Evolutionary conservation across 208 protist genomes (phyloP), one percentile per base, ranked within the genome.

Genomic region (Wallacemonas collosoma): DNA sequence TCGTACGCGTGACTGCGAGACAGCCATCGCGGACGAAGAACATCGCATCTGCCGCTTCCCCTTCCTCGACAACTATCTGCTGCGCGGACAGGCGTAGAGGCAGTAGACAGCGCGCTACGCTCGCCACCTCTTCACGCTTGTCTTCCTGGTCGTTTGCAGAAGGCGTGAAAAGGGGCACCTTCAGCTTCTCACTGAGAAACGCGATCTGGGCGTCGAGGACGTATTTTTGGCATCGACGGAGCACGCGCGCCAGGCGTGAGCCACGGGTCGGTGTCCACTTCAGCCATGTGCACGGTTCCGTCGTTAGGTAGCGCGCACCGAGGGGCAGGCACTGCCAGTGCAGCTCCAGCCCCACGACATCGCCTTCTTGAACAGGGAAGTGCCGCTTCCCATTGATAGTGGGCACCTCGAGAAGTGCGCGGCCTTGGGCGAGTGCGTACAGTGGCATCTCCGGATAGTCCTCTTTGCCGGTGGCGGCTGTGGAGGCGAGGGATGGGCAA

Each of bases 11-110:
- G 14, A 93, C 90, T 26, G 66, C 17, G 47, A 89, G 78, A 14
- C 72, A 58, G 39, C 90, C 90, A 26, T 88, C 81, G 7, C 72
- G 56, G 11, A 95, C 69, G 55, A 95, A 92, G 68, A 81, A 95
- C 54, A 95, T 55, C 0, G 74, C 78, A 54, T 92, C 88, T 39
- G 89, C 86, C 44, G 61, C 57, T 2, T 56, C 70, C 0, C 84
- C 87, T 63, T 95, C 84, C 41, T 82, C 77, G n/a, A 93, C 45
- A 14, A 95, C 53, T 1, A 87, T 50, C 56, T 88, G 73, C 2
- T 85, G 64, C 11, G 72, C 69, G 0, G 79, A 67, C 8, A 91
- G 68, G 6, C 87, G 87, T 43, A 95, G 63, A 15, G 85, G 86
- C 2, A 93, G 72, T 9, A 93, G 54, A 36, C 63, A 61, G 1